A percentile compares a stretch with the other conserved stretches of the same genome.
Conservation (phyloP, 2,329 filamentous ascomycete species). For the Apiospora aurea region DNA sequence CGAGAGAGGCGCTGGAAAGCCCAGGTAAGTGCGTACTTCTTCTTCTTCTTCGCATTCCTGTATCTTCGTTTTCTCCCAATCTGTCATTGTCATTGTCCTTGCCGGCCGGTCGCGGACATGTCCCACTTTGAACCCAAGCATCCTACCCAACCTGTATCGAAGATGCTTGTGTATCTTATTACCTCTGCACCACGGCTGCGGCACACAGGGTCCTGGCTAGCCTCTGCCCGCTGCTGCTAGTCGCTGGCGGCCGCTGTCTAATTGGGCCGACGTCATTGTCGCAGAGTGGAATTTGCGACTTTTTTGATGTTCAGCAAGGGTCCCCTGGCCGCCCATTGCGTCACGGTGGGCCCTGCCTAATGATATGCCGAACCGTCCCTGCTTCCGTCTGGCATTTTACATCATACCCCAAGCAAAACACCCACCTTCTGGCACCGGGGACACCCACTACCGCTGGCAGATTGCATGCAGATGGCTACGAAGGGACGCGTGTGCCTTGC, state of each 20-base stretch:
- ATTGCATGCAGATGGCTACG: not conserved
- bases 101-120: not conserved
- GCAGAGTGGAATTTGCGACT: not conserved
- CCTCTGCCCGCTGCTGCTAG: not conserved
- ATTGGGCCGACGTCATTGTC: slow-evolving; percentile 16
- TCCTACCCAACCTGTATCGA: not conserved
- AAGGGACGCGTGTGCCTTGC: slow-evolving; percentile 19
- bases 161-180: not conserved
- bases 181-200: not conserved
- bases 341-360: not conserved
- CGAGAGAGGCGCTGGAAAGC: not conserved
- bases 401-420: slow-evolving; percentile 14
- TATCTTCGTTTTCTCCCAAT: not conserved
- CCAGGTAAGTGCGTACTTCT: not conserved
- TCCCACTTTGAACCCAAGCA: not conserved
- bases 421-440: not conserved
- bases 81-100: not conserved
- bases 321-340: not conserved
- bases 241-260: not conserved
- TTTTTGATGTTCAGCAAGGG: slow-evolving; percentile 9
- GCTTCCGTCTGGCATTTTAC: slow-evolving; percentile 11
- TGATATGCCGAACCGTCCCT: slow-evolving; percentile 14
- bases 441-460: not conserved
- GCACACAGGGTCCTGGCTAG: not conserved
- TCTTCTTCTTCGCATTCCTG: not conserved